Evolutionary conservation across 768 basidiomycete genomes (phyloP), one percentile per base, ranked within the genome.

Genomic region (Macrocybe gigantea): DNA sequence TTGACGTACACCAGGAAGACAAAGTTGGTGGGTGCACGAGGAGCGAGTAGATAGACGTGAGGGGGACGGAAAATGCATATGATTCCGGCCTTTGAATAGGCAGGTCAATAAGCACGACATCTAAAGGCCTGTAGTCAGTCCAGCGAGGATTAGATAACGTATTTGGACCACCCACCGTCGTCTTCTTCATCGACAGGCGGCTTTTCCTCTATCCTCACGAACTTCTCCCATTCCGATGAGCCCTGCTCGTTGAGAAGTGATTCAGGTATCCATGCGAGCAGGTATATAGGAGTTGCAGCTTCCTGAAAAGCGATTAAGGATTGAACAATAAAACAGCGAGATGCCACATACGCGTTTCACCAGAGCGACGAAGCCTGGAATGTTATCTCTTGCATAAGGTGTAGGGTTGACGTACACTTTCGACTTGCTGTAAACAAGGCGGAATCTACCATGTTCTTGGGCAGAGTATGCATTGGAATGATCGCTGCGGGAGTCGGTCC

Each of bases 371-470:
- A 95, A 98, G 1, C 96, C 96, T 2, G 91, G 82, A 33, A 97
- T 89, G 64, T 97, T 95, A 65, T 98, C 96, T 58, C 87, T 77
- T 2, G 87, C 75, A 63, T 93, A 94, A 3, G 87, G 82, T 2
- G 93, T 95, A 0, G 96, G 96, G 56, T 97, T 91, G 38, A 99
- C 83, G 61, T 95, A 93, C 39, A 97, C 95, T 64, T 93, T 94
- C 37, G 87, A 90, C 63, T 95, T 96, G 64, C 83, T 86, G 57
- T 92, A 96, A 10, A 97, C 63, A 41, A 97, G 73, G 39, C 88
- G 74, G 61, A 81, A 79, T 63, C 79, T 82, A 56, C 82, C 82
- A 55, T 85, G 82, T 47, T 78, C 73, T 6, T 59, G 57, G 51
- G 30, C 15, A 34, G 38, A 34, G 46, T 45, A 36, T 46, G 41